phyloP scores from a whole-genome alignment of 805 yeast species.

The Starmerella kuoi region DNA sequence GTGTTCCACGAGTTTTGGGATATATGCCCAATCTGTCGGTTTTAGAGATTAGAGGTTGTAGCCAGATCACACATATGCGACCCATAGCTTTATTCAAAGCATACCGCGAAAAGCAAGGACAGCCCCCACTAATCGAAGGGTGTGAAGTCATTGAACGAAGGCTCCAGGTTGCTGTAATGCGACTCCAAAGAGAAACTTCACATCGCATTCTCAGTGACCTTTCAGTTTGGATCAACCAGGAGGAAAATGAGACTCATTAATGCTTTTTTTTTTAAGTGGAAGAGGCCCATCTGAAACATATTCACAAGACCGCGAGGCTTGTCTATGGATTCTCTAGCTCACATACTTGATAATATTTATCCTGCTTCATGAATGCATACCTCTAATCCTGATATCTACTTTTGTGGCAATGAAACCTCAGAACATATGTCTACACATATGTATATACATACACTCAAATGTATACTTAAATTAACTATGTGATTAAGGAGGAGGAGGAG shows the following conservation, averaged over 20 bases:
- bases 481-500: too few relatives aligned
- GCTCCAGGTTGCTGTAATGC: slow-evolving; percentile 48
- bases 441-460: too few relatives aligned
- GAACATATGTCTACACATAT: too few relatives aligned
- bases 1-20: slow-evolving; percentile 43
- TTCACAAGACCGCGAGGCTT: too few relatives aligned
- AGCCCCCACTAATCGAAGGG: slow-evolving; percentile 57
- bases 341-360: too few relatives aligned
- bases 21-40: slow-evolving; percentile 53
- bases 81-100: slow-evolving; percentile 59
- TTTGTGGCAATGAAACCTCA: too few relatives aligned
- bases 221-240: slow-evolving; percentile 33
- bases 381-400: too few relatives aligned
- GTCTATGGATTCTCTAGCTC: too few relatives aligned
- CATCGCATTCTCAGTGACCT: slow-evolving; percentile 50
- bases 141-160: slow-evolving; percentile 56
- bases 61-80: slow-evolving; percentile 43
- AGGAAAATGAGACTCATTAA: slow-evolving; percentile 10
- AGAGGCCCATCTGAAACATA: too few relatives aligned
- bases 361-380: too few relatives aligned
- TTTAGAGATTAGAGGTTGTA: slow-evolving; percentile 58
- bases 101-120: slow-evolving; percentile 29
- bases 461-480: too few relatives aligned
- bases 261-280: too few relatives aligned
- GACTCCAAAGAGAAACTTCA: slow-evolving; percentile 45